A percentile compares a stretch with the other conserved stretches of the same genome.
phyloP scores from a whole-genome alignment of 805 yeast species.

The Saccharomycopsis vini region DNA sequence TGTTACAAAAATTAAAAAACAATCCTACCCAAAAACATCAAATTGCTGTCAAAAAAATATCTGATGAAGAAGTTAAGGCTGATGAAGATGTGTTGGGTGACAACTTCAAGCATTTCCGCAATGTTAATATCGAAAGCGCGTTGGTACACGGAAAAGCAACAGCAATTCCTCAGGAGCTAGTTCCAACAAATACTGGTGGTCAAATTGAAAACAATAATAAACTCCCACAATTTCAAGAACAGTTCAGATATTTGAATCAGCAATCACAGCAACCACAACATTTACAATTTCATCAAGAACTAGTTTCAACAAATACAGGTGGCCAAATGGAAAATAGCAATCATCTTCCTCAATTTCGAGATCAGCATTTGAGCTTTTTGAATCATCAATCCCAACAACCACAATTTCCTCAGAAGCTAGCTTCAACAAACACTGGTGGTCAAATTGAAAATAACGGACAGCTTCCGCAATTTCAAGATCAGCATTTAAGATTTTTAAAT shows the following conservation, averaged over 20 bases:
- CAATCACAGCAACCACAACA: constrained; percentile 27
- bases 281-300: constrained; percentile 32
- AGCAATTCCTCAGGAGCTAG: constrained; percentile 31
- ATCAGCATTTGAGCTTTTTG: too few species aligned
- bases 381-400: too few species aligned
- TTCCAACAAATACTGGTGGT: constrained; percentile 15
- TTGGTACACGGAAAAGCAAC: constrained; percentile 63
- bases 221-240: constrained; percentile 21
- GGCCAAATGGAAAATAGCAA: constrained; percentile 19
- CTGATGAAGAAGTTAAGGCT: constrained; percentile 47
- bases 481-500: too few species aligned
- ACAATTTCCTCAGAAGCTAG: constrained; percentile 29
- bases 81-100: constrained; percentile 68
- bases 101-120: constrained; percentile 63
- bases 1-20: constrained; percentile 38
- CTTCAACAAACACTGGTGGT: constrained; percentile 15
- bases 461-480: too few species aligned
- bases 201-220: constrained; percentile 21
- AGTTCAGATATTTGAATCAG: neutral
- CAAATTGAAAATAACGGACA: too few species aligned
- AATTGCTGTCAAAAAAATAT: constrained; percentile 17
- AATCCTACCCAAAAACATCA: constrained; percentile 23
- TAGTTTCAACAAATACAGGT: constrained; percentile 15
- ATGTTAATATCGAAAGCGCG: constrained; percentile 69
- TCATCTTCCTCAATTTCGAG: too few species aligned